Evolutionary conservation across 73 alveolate species (phyloP), one percentile per base, ranked within the genome.

Genomic region (Diophrys appendiculata): DNA sequence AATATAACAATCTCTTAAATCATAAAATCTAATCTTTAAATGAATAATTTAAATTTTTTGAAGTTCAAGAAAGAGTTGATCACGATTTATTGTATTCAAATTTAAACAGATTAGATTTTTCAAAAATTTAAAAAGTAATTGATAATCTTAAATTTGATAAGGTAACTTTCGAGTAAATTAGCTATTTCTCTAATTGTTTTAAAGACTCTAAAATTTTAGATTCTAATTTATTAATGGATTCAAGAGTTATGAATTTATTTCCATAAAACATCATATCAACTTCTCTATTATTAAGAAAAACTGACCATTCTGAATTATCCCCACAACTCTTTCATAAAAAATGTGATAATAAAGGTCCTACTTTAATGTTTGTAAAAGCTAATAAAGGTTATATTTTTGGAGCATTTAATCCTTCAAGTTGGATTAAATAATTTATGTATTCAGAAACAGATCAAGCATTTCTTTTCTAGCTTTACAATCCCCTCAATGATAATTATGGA

Each of bases 321-420:
- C 68, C 55, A 1, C 68, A 70, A 24, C 68, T 33, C 1, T 90
- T 90, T 72, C 93, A 84, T 30, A 69, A 55, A 31, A 52, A 35
- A 22, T 90, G 96, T 74, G 92, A 79, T 27, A 73, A 90, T 55
- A 60, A 85, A 74, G 96, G 93, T 0, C 84, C 96, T 2, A 86
- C 88, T 26, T 43, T 90, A 52, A 43, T 80, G 60, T 68, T 90
- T 35, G 83, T 79, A 13, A 84, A 74, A 69, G 71, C 90, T 28
- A 73, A 52, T 32, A 35, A 73, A 34, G 93, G 96, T 29, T 74
- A 81, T 68, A 79, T 87, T 56, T 90, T 90, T 83, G 96, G 93
- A 1, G 92, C 93, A 13, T 88, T 73, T 54, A 72, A 76, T 56
- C 93, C 93, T 35, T 33, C 52, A 35, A 78, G 90, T 13, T 88